Percentiles rank a stretch among this genome's conserved stretches.
Evolutionary conservation across 257 asterid genomes (phyloP).

Genomic region (Solanum bulbocastanum): DNA sequence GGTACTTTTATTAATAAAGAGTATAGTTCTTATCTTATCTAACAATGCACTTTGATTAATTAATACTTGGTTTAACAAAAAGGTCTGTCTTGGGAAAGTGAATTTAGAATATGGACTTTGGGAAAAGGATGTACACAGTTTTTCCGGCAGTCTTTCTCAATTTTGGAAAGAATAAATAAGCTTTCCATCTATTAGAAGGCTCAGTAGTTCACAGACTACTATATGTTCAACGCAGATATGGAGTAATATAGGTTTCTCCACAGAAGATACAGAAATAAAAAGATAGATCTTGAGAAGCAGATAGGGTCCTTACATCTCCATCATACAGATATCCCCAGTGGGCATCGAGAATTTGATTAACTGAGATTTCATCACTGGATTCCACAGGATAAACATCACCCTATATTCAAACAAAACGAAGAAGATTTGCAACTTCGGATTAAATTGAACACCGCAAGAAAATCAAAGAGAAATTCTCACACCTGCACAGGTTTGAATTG

Average conservation of each 20-base stretch:
- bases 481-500: neutral
- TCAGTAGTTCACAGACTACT: neutral
- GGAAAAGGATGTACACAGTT: neutral
- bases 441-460: neutral
- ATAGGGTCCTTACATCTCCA: conserved; percentile 53
- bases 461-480: neutral
- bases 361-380: conserved; percentile 32
- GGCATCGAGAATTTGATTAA: conserved; percentile 69
- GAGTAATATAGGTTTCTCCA: neutral
- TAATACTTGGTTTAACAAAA: neutral
- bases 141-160: neutral
- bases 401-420: conserved; percentile 21
- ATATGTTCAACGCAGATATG: neutral
- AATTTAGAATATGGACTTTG: neutral
- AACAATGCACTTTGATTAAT: neutral
- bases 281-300: neutral
- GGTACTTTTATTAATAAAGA: neutral
- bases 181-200: neutral
- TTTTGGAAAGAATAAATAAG: neutral
- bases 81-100: neutral
- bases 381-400: conserved; percentile 96
- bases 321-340: conserved; percentile 80
- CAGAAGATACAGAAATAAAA: neutral
- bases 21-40: neutral
- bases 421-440: neutral